These are phyloP conservation scores for Solanum dulcamara DNA, from an alignment of 257 asterid species.

Conservation along the genomic window DNA sequence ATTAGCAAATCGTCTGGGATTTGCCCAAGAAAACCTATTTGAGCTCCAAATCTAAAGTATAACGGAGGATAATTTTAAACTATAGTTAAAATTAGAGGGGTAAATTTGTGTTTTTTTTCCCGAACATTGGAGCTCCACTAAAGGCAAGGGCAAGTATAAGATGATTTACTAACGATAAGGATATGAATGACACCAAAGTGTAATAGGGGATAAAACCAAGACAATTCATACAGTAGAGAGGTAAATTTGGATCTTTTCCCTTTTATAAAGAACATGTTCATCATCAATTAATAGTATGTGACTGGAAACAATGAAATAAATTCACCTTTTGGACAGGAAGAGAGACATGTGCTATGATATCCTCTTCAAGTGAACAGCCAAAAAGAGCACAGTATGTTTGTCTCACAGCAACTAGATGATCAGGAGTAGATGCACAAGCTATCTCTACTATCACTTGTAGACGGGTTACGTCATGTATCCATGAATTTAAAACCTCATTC, in stretches of 20 bases:
- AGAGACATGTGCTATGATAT: conserved; percentile 40
- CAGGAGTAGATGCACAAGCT: conserved; percentile 67
- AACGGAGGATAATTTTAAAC: not conserved
- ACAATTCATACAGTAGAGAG: conserved; percentile 20
- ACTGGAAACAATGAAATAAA: not conserved
- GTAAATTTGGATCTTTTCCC: conserved; percentile 45
- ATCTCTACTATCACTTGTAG: conserved; percentile 64
- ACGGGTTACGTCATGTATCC: conserved; percentile 13
- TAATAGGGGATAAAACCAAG: conserved; percentile 15
- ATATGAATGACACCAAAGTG: conserved; percentile 18
- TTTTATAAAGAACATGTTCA: conserved; percentile 21
- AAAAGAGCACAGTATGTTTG: conserved; percentile 47
- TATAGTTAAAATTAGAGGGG: not conserved
- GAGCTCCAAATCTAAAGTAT: not conserved
- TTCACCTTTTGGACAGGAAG: conserved; percentile 60
- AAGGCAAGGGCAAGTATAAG: not conserved
- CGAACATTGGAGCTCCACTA: not conserved
- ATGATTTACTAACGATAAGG: not conserved
- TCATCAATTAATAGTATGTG: not conserved
- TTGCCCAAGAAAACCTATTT: not conserved
- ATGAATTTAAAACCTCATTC: conserved; percentile 44
- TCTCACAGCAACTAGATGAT: conserved; percentile 60
- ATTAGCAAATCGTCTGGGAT: not conserved
- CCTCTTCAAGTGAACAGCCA: conserved; percentile 60
- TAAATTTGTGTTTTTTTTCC: too few relatives aligned